phyloP scores from a whole-genome alignment of 495 filamentous ascomycete genomes.

The Trichoderma gamsii region DNA sequence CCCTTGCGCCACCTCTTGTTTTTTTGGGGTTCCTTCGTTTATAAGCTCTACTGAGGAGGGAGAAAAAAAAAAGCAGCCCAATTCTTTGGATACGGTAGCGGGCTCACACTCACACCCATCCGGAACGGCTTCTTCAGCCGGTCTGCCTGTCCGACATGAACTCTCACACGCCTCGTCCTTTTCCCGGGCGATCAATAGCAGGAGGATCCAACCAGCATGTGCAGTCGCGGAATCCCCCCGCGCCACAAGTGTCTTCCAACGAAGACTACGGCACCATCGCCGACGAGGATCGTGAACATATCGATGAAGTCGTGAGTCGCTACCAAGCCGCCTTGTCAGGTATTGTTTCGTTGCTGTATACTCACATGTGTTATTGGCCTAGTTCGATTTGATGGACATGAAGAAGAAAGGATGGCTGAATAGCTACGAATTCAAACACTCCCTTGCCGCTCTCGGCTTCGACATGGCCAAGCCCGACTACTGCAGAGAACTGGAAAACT shows the following conservation, averaged over 20 bases:
- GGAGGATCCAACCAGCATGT: conserved; percentile 32
- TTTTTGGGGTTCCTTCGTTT: background rate
- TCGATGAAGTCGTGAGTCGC: conserved; percentile 75
- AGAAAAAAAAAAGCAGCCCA: background rate
- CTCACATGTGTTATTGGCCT: conserved; percentile 18
- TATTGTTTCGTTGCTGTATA: conserved; percentile 9
- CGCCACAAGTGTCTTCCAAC: conserved; percentile 29
- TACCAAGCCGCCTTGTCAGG: background rate
- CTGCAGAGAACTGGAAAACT: conserved; percentile 62
- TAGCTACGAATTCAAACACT: conserved; percentile 91
- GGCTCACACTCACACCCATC: background rate
- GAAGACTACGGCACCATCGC: conserved; percentile 42
- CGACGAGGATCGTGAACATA: conserved; percentile 84
- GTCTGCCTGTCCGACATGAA: conserved; percentile 7
- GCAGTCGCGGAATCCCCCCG: conserved; percentile 19
- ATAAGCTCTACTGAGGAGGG: background rate
- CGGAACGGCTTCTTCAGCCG: background rate
- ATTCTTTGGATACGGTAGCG: conserved; percentile 9
- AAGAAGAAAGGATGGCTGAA: conserved; percentile 85
- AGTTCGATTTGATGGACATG: conserved; percentile 90
- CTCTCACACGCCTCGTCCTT: conserved; percentile 13
- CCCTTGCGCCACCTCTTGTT: background rate
- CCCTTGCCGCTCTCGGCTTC: conserved; percentile 87
- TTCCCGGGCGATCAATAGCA: conserved; percentile 18
- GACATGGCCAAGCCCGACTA: conserved; percentile 79